Base-by-base conservation (phyloP, 192 early-diverging fungal species). In the Backusella australiensis region DNA sequence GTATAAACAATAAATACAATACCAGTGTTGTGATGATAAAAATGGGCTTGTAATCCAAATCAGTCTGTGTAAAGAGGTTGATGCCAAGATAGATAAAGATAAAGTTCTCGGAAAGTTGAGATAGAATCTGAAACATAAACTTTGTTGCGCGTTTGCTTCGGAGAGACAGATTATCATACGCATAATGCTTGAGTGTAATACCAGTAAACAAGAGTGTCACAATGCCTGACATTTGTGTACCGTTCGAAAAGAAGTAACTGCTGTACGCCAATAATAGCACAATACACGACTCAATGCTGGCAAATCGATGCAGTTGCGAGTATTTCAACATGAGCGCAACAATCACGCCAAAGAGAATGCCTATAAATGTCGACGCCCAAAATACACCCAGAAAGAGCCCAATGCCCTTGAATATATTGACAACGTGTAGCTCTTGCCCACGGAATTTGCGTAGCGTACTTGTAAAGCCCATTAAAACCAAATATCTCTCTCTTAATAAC, bases 51-150 rank as follows among this genome's bases (percentile, higher is more conserved):
- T 92, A 93, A 34, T 89, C 86, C 69, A 91, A 76, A 68, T 95
- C 91, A 35, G 81, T 77, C 17, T 92, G 84, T 0, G 97, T 96
- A 79, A 98, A 99, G 71, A 98, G 88, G 36, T 96, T 93, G 59
- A 99, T 86, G 7, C 96, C 98, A 35, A 99, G 85, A 80, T 98
- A 98, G 63, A 99, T 96, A 79, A 98, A 99, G 75, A 98, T 93
- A 82, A 99, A 99, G 75, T 97, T 98, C 79, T 99, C 98, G 0
- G 95, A 93, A 34, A 99, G 85, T 71, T 97, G 94, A 0, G 94
- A 90, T 29, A 99, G 83, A n/a, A 98, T 92, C 34, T 94, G 90
- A 85, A 98, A 98, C 85, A 99, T 87, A 73, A 94, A 94, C 76
- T 93, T 93, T 39, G 95, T 96, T 2, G 97, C 95, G 34, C 91